These are phyloP conservation scores for Termitomyces sp. DNA, from an alignment of 768 basidiomycete species.

Conservation along the genomic window DNA sequence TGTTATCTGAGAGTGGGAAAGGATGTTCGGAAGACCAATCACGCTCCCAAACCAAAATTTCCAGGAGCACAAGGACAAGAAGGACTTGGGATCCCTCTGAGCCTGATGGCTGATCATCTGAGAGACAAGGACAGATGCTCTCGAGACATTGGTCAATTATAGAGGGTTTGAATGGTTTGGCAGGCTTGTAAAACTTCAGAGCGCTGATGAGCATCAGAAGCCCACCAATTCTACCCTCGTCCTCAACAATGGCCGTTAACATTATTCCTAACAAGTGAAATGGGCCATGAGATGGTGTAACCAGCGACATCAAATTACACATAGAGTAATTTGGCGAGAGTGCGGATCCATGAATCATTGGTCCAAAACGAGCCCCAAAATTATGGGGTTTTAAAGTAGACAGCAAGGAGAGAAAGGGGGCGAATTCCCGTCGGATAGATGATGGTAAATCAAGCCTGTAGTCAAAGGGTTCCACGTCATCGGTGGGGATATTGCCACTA, in stretches of 20 bases:
- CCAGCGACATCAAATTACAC: not conserved
- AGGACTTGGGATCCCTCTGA: constrained; percentile 1
- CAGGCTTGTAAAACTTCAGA: not conserved
- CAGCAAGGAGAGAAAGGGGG: too few species aligned
- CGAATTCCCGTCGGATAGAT: too few species aligned
- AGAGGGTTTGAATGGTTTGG: not conserved
- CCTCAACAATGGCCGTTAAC: not conserved
- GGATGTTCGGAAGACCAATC: not conserved
- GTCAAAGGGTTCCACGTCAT: too few species aligned
- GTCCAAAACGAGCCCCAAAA: too few species aligned
- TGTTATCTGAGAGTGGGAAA: too few species aligned
- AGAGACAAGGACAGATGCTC: not conserved
- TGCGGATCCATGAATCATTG: too few species aligned
- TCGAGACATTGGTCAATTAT: not conserved
- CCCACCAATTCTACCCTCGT: not conserved
- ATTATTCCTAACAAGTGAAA: not conserved
- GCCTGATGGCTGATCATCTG: not conserved
- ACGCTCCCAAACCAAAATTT: constrained; percentile 1
- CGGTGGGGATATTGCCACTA: too few species aligned
- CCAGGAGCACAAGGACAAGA: not conserved
- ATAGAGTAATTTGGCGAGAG: too few species aligned
- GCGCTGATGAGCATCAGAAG: not conserved
- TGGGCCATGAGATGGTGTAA: not conserved
- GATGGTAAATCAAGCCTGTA: too few species aligned
- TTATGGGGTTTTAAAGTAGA: too few species aligned